Base-by-base conservation (phyloP, 345 rosid genomes). In the Hibiscus syriacus region DNA sequence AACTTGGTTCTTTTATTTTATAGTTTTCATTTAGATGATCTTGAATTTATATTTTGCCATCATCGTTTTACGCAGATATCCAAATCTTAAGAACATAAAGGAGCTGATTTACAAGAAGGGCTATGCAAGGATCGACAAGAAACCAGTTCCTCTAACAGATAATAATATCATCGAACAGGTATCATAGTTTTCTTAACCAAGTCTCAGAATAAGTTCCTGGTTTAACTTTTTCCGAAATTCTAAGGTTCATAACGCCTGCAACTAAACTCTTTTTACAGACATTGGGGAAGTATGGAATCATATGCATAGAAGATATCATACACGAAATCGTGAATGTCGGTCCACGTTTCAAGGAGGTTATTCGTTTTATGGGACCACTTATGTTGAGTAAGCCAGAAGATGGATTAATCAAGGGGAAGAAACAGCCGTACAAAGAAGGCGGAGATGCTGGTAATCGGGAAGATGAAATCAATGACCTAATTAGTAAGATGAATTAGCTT, bases 161-260 rank as follows among this genome's bases (percentile, higher is more conserved):
- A 94, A 94, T 74, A 89, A 73, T 77, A 78, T 92, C 26, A 83
- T 92, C 55, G 98, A 92, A 74, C 92, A 88, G 96, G 99, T 91
- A 75, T 25, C 5, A 4, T 13, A 60, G 53, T n/a, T 16, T 23
- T 58, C 46, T 34, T 13, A 22, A n/a, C 25, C 59, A 25, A 19
- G 19, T 9, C 65, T 64, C 25, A 6, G 41, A 2, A 22, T 27
- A 29, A 49, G 17, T 0, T 36, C 48, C 13, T 16, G 9, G 4
- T 3, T 41, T 36, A 53, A 34, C 30, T 50, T 12, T 14, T 17
- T 61, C 50, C 6, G 50, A 14, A 45, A 1, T 45, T 4, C 25
- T 1, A 10, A 16, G 22, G 53, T 41, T 7, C 6, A 45, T 50
- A 46, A 34, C 39, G 19, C 56, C 23, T 54, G n/a, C 11, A 13